phyloP scores from a whole-genome alignment of 2,329 filamentous ascomycete species.

The Trichoderma arundinaceum region DNA sequence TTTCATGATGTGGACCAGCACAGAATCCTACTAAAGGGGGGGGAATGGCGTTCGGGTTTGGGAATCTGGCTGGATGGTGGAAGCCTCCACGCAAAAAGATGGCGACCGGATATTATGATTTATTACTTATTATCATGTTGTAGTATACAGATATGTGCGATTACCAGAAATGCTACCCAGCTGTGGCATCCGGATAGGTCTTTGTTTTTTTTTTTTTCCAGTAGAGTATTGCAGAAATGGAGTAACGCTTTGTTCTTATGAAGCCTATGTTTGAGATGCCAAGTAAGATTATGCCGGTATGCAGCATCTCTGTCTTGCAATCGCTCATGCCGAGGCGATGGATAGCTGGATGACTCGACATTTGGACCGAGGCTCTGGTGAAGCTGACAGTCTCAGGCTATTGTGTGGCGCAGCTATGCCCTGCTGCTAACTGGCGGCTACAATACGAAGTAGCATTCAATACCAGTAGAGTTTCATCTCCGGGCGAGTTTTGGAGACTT shows the following conservation, averaged over 20 bases:
- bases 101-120: constrained; percentile 39
- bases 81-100: constrained; percentile 42
- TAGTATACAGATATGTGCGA: constrained; percentile 38
- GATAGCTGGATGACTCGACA: neutral
- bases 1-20: constrained; percentile 5
- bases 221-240: constrained; percentile 22
- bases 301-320: neutral
- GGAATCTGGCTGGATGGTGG: constrained; percentile 41
- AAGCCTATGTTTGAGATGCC: neutral
- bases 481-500: neutral
- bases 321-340: neutral
- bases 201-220: neutral
- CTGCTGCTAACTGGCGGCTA: no score
- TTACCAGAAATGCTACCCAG: constrained; percentile 39
- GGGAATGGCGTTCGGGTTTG: constrained; percentile 40
- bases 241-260: constrained; percentile 5
- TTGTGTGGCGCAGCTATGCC: neutral
- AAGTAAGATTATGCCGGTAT: neutral
- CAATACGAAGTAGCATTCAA: no score
- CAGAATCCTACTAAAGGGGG: constrained; percentile 8
- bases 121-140: constrained; percentile 32
- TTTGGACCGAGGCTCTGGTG: neutral
- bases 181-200: constrained; percentile 33
- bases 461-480: neutral
- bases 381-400: neutral